Percentiles rank a stretch among this genome's conserved stretches.
Conservation (phyloP, 1,284 basidiomycete species). For the Inonotus hispidus region DNA sequence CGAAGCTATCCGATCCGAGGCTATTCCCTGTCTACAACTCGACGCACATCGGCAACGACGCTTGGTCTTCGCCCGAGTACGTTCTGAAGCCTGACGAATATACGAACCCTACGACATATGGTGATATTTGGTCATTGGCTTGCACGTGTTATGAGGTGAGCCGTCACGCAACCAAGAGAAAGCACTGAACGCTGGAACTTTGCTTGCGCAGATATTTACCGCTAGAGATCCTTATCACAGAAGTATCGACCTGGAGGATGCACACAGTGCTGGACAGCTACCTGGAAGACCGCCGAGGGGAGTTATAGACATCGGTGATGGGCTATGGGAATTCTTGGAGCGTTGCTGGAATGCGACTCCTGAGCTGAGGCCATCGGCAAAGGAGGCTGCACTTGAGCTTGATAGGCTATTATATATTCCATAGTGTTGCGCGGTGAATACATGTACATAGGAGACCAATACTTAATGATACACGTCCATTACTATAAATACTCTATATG, state of each 20-base stretch:
- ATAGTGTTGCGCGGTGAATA: no score
- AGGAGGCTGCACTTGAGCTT: not conserved
- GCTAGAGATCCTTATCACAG: not conserved
- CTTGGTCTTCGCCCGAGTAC: constrained; percentile 7
- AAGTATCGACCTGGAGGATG: not conserved
- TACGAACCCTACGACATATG: not conserved
- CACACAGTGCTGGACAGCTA: not conserved
- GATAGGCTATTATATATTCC: no score
- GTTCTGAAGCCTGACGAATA: not conserved
- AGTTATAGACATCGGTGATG: not conserved
- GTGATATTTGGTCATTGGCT: constrained; percentile 13
- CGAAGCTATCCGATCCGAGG: not conserved
- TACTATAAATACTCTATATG: no score
- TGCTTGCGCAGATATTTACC: not conserved
- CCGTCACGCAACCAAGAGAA: not conserved
- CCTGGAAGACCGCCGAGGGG: not conserved
- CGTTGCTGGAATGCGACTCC: not conserved
- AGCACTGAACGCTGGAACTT: no score
- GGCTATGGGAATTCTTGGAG: not conserved
- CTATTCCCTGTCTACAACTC: not conserved
- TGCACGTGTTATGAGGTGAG: constrained; percentile 5
- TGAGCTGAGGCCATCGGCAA: not conserved
- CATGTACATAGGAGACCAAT: no score
- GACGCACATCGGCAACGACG: not conserved
- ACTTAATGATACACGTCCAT: no score